Evolutionary conservation across 169 alveolate species (phyloP).

Genomic region (Cryptosporidium ubiquitum): DNA sequence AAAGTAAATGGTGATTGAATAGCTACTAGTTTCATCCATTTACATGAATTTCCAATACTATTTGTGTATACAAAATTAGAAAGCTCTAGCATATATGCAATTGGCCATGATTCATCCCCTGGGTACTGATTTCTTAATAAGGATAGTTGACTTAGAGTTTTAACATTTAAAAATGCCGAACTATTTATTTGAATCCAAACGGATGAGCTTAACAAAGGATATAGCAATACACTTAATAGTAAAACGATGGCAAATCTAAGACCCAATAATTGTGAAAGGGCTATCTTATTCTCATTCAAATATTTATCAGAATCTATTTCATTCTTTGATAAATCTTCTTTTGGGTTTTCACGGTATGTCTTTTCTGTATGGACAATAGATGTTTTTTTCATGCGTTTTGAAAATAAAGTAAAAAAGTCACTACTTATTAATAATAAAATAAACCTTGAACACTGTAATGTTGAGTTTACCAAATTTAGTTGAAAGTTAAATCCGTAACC

Average conservation of each 20-base stretch:
- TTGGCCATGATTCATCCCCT: constrained; percentile 74
- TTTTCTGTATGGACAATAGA: neutral
- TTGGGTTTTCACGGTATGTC: neutral
- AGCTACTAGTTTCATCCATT: constrained; percentile 69
- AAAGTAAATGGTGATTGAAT: constrained; percentile 63
- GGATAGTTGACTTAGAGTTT: constrained; percentile 29
- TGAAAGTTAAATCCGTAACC: constrained; percentile 36
- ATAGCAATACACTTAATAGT: neutral
- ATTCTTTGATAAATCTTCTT: neutral
- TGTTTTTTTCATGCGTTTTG: neutral
- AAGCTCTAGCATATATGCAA: constrained; percentile 51
- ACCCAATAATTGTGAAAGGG: constrained; percentile 21
- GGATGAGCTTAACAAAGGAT: constrained; percentile 48
- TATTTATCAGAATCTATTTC: neutral
- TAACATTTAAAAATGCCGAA: constrained; percentile 39
- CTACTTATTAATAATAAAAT: constrained; percentile 11
- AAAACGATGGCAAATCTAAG: constrained; percentile 3
- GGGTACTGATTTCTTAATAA: constrained; percentile 59
- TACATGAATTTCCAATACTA: constrained; percentile 62
- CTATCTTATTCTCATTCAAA: neutral
- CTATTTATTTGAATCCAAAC: constrained; percentile 66
- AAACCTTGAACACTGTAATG: constrained; percentile 39
- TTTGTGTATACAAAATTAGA: constrained; percentile 39
- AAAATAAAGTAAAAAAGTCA: constrained; percentile 1
- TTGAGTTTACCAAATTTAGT: constrained; percentile 9